Percentiles rank a stretch among this genome's conserved stretches.
These are phyloP conservation scores for Penicillium atrosanguineum DNA, from an alignment of 495 filamentous ascomycete genomes.

Conservation along the genomic window DNA sequence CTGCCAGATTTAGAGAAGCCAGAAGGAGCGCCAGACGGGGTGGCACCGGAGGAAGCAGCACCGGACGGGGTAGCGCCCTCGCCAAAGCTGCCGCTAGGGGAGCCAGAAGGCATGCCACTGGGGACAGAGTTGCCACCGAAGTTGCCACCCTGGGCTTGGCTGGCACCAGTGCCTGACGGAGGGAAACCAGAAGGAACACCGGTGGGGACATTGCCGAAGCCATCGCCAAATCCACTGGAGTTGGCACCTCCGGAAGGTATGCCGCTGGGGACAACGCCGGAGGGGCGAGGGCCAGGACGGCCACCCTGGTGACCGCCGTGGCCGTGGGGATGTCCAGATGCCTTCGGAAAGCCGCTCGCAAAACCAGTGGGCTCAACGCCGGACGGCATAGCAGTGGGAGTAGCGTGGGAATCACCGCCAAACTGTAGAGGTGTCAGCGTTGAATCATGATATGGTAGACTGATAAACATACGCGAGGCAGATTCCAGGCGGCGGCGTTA, in stretches of 20 bases:
- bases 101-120: too few relatives aligned
- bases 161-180: not conserved
- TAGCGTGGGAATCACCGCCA: slow-evolving; percentile 6
- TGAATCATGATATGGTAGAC: not conserved
- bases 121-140: not conserved
- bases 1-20: too few relatives aligned
- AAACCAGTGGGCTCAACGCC: slow-evolving; percentile 4
- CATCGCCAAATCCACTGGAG: not conserved
- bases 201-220: slow-evolving; percentile 2
- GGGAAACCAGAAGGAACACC: slow-evolving; percentile 3
- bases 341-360: not conserved
- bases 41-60: too few relatives aligned
- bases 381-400: slow-evolving; percentile 4
- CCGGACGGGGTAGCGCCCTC: too few relatives aligned
- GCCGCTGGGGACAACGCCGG: not conserved
- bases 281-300: not conserved
- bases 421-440: not conserved
- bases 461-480: slow-evolving; percentile 6
- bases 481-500: slow-evolving; percentile 19
- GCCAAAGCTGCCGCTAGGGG: too few relatives aligned
- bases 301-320: slow-evolving; percentile 6
- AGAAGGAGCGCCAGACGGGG: too few relatives aligned
- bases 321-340: slow-evolving; percentile 4
- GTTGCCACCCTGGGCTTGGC: not conserved
- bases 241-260: slow-evolving; percentile 4